These are phyloP conservation scores for Yamadazyma atlantica DNA, from an alignment of 1,139 yeast species.

Conservation along the genomic window DNA sequence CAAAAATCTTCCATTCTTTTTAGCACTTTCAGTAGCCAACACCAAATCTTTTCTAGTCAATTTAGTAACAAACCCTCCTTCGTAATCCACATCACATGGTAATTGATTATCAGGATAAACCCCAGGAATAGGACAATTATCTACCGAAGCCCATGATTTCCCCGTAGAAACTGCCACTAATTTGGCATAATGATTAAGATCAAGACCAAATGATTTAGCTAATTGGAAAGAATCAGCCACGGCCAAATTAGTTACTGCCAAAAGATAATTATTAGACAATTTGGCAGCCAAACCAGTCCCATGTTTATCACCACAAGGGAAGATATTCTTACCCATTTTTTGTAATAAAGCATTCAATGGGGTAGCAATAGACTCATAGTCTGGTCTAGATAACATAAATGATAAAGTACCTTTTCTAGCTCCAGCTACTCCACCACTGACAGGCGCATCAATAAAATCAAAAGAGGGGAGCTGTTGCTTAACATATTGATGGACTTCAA, in stretches of 20 bases:
- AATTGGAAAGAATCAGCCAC: slow-evolving; percentile 61
- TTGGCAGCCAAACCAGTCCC: slow-evolving; percentile 63
- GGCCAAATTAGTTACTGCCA: slow-evolving; percentile 60
- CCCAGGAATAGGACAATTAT: slow-evolving; percentile 59
- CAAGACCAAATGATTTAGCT: slow-evolving; percentile 54
- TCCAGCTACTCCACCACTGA: slow-evolving; percentile 62
- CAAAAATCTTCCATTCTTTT: slow-evolving; percentile 32
- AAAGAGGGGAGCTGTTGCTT: slow-evolving; percentile 31
- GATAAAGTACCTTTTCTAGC: slow-evolving; percentile 57
- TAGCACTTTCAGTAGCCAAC: slow-evolving; percentile 53
- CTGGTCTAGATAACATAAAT: slow-evolving; percentile 53
- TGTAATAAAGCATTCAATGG: slow-evolving; percentile 30
- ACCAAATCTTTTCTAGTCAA: slow-evolving; percentile 59
- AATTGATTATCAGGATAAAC: slow-evolving; percentile 42
- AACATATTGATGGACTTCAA: slow-evolving; percentile 39
- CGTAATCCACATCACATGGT: slow-evolving; percentile 50
- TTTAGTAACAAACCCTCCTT: slow-evolving; percentile 56
- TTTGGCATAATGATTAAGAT: slow-evolving; percentile 49
- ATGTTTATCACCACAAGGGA: slow-evolving; percentile 52
- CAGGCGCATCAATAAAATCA: slow-evolving; percentile 59
- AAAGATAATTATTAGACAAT: slow-evolving; percentile 56
- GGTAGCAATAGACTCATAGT: slow-evolving; percentile 27
- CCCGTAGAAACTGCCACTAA: slow-evolving; percentile 61
- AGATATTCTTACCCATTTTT: slow-evolving; percentile 53
- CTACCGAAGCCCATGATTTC: slow-evolving; percentile 60